Conservation (phyloP, 805 yeast species). For the Candida nemodendra region DNA sequence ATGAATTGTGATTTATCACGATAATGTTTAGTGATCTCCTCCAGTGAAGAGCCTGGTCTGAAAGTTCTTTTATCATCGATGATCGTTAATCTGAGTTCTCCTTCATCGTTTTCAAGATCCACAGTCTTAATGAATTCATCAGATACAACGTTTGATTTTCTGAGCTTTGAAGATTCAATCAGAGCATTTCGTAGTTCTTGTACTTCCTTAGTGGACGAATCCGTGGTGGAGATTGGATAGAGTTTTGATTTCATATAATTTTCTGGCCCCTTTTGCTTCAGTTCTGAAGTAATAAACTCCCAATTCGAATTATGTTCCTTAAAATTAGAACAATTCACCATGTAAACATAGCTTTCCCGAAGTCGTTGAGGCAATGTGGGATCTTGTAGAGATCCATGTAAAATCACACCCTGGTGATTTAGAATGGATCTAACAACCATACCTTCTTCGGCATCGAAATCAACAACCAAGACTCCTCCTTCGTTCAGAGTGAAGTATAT, state of each 20-base stretch:
- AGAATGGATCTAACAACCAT: conserved; percentile 9
- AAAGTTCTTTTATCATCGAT: conserved; percentile 39
- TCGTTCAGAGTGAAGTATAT: conserved; percentile 35
- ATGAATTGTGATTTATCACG: conserved; percentile 65
- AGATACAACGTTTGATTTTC: conserved; percentile 4
- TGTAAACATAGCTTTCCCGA: conserved; percentile 14
- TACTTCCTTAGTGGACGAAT: conserved; percentile 52
- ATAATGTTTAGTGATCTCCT: conserved; percentile 48
- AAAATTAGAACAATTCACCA: conserved; percentile 26
- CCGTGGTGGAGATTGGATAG: conserved; percentile 41
- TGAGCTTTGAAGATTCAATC: conserved; percentile 24
- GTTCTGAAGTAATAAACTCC: conserved; percentile 21
- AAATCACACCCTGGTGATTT: conserved; percentile 3
- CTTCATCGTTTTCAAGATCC: conserved; percentile 13
- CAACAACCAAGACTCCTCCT: conserved; percentile 18
- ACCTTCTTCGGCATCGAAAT: conserved; percentile 31
- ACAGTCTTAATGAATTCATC: conserved; percentile 3
- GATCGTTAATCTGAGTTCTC: conserved; percentile 43
- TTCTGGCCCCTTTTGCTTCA: conserved; percentile 6
- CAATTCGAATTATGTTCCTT: conserved; percentile 23
- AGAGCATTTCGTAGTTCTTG: conserved; percentile 39
- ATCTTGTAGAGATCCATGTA: conserved; percentile 2
- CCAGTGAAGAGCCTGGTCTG: conserved; percentile 34
- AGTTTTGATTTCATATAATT: conserved; percentile 12
- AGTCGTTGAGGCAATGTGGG: conserved; percentile 2